Evolutionary conservation across 306 rosid species (phyloP), one percentile per base, ranked within the genome.

Genomic region (Albizia julibrissin): DNA sequence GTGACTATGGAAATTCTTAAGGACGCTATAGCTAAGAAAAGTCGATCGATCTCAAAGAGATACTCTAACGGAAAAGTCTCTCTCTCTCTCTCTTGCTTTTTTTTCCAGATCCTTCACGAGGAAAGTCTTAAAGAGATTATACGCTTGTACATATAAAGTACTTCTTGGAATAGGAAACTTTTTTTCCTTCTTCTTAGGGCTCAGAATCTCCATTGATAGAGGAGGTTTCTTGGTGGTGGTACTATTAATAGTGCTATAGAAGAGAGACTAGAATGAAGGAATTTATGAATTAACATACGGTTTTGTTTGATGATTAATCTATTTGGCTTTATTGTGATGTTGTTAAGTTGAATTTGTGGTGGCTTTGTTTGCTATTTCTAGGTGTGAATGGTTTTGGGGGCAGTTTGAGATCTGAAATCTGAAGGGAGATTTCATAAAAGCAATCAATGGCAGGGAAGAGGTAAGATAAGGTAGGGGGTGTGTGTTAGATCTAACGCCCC

Each of bases 1-100:
- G 88, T 39, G 97, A 94, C 61, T 89, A 91, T 82, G 84, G 83
- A 66, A 95, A 94, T 83, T 89, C 98, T 1, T 88, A 52, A 83
- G 46, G 78, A 34, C 19, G 44, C 4, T 8, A 50, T 4, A 2
- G n/a, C 34, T 19, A 1, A 34, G 13, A 24, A 78, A 54, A 29
- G 31, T 15, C 24, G 71, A 29, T 29, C 31, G 72, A 42, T 70
- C 59, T 26, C 70, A 1, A 69, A 79, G 49, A 43, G 62, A 66
- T 59, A 3, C 6, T 8, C 22, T 15, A 59, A 10, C 3, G 21
- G 16, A 59, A 72, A 74, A 76, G 10, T 33, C n/a, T 75, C 81
- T 69, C 79, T 58, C 67, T 80, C 52, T 46, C 18, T 3, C 6
- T 0, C 31, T n/a, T n/a, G n/a, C 31, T 29, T 29, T 29, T 29